Conservation (phyloP, 331 rosid genomes). For the Stylosanthes scabra region DNA sequence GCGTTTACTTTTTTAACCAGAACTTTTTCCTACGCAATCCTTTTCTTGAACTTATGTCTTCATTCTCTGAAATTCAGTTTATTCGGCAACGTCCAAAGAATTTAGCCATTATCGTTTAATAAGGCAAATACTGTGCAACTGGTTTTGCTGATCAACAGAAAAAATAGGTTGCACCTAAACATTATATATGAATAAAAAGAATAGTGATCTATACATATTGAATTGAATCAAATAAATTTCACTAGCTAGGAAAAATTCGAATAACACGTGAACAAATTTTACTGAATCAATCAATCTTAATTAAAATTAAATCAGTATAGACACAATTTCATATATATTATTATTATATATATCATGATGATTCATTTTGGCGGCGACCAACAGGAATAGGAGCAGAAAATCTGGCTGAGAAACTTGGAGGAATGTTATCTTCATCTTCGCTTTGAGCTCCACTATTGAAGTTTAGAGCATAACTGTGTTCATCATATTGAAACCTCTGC, state of each 20-base stretch:
- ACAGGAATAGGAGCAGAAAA: conserved; percentile 51
- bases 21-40: conserved; percentile 21
- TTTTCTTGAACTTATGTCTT: not conserved
- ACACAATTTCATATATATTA: not conserved
- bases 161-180: not conserved
- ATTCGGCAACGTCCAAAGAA: too few species aligned
- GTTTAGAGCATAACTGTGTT: conserved; percentile 76
- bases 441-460: conserved; percentile 54
- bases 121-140: not conserved
- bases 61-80: conserved; percentile 16
- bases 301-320: not conserved
- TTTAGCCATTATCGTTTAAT: too few species aligned
- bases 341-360: conserved; percentile 8
- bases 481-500: conserved; percentile 61
- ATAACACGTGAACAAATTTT: conserved; percentile 13
- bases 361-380: conserved; percentile 32
- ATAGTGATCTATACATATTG: not conserved
- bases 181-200: not conserved
- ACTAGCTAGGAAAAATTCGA: not conserved
- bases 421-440: conserved; percentile 53
- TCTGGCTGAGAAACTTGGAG: conserved; percentile 50
- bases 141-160: not conserved
- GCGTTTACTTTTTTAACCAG: conserved; percentile 36
- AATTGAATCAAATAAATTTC: not conserved
- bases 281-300: conserved; percentile 7